Evolutionary conservation across 1,139 yeast species (phyloP).

Genomic region (Yamadazyma aaseri): DNA sequence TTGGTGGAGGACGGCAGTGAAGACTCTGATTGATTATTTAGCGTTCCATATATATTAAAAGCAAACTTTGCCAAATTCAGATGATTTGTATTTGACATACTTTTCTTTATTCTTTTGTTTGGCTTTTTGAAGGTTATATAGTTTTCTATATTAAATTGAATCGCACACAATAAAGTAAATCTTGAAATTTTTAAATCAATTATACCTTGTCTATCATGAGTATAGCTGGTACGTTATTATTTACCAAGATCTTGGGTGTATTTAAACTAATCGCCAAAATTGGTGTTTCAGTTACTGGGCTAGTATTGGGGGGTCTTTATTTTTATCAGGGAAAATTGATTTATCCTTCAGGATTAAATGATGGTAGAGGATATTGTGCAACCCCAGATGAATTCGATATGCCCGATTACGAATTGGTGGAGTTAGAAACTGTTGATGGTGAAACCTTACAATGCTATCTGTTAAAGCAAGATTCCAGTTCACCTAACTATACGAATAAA

Average conservation of each 20-base stretch:
- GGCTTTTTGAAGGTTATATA: too few relatives aligned
- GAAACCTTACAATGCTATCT: slow-evolving; percentile 43
- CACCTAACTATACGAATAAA: slow-evolving; percentile 49
- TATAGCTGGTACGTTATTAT: slow-evolving; percentile 10
- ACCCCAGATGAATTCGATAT: slow-evolving; percentile 74
- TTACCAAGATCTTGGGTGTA: slow-evolving; percentile 12
- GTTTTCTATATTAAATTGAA: too few relatives aligned
- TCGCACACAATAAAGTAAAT: too few relatives aligned
- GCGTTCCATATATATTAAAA: slow-evolving; percentile 32
- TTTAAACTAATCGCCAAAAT: slow-evolving; percentile 24
- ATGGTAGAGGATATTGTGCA: slow-evolving; percentile 72
- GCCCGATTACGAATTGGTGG: slow-evolving; percentile 60
- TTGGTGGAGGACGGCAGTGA: slow-evolving; percentile 20
- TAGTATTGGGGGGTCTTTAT: slow-evolving; percentile 58
- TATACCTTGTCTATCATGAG: slow-evolving; percentile 6
- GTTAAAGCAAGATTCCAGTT: slow-evolving; percentile 46
- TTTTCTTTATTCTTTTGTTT: too few relatives aligned
- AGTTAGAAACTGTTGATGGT: slow-evolving; percentile 68
- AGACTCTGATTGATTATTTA: slow-evolving; percentile 15
- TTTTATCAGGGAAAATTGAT: slow-evolving; percentile 66
- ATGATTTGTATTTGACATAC: slow-evolving; percentile 8
- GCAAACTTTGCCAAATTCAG: slow-evolving; percentile 34
- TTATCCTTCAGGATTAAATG: slow-evolving; percentile 80
- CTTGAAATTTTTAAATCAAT: too few relatives aligned
- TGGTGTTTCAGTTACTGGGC: slow-evolving; percentile 35